Evolutionary conservation across 306 rosid species (phyloP).

Genomic region (Prunus padus): DNA sequence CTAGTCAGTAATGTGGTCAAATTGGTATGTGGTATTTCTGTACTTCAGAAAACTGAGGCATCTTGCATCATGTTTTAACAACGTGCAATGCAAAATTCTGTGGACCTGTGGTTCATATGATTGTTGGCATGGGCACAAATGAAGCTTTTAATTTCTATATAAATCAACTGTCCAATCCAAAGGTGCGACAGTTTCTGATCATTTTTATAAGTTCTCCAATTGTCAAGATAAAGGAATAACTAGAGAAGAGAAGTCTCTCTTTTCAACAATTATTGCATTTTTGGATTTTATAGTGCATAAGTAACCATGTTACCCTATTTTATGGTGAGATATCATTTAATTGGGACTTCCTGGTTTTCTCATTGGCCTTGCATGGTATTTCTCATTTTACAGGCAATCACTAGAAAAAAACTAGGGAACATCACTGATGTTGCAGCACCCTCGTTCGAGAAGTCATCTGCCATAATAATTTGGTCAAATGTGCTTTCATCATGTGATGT

Average conservation of each 20-base stretch:
- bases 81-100: not conserved
- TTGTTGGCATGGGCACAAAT: not conserved
- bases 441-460: not conserved
- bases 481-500: not conserved
- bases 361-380: not conserved
- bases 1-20: constrained; percentile 34
- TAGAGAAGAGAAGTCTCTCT: not conserved
- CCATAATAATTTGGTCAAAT: not conserved
- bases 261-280: not conserved
- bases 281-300: not conserved
- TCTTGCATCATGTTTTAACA: not conserved
- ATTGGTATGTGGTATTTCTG: constrained; percentile 15
- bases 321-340: not conserved
- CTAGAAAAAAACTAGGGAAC: not conserved
- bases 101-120: not conserved
- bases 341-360: not conserved
- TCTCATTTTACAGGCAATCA: not conserved
- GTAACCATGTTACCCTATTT: not conserved
- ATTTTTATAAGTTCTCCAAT: too few species aligned
- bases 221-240: too few species aligned
- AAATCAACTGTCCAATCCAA: not conserved
- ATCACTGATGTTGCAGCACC: not conserved
- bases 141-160: not conserved
- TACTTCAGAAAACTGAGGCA: constrained; percentile 1
- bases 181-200: too few species aligned